phyloP scores from a whole-genome alignment of 768 basidiomycete species.

The Auricularia auricula-judae region DNA sequence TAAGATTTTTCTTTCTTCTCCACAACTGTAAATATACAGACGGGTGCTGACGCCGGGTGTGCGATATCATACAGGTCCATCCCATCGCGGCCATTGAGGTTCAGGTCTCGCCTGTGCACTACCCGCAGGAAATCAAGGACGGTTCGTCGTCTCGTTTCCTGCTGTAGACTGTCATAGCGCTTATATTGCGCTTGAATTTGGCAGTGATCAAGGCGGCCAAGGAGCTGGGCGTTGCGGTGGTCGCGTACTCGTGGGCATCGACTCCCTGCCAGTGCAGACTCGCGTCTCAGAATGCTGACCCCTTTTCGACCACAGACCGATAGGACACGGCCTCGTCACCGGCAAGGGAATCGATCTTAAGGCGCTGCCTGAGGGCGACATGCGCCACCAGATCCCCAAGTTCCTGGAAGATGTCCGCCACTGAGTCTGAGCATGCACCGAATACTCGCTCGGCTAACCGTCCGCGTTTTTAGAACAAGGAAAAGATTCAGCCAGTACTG shows the following conservation, averaged over 20 bases:
- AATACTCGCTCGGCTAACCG: conserved; percentile 20
- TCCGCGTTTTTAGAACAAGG: too few species aligned
- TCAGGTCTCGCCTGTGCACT: conserved; percentile 53
- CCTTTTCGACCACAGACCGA: conserved; percentile 25
- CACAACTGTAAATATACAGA: neutral
- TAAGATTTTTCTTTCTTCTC: conserved; percentile 13
- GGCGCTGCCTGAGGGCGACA: conserved; percentile 1
- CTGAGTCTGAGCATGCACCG: too few species aligned
- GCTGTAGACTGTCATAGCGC: neutral
- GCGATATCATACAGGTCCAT: conserved; percentile 19
- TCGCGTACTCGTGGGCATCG: conserved; percentile 30
- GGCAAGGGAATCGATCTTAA: conserved; percentile 29
- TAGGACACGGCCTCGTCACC: conserved; percentile 44
- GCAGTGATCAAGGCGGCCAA: conserved; percentile 40
- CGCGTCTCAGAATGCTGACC: neutral
- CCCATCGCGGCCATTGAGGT: conserved; percentile 54
- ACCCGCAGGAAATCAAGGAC: conserved; percentile 38
- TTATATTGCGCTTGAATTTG: neutral
- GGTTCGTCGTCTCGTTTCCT: conserved; percentile 14
- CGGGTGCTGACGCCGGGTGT: too few species aligned
- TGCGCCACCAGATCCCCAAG: too few species aligned
- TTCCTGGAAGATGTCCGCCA: too few species aligned
- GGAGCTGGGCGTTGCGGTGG: conserved; percentile 43
- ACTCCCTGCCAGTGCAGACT: neutral
- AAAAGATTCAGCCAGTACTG: too few species aligned